Evolutionary conservation across 2,329 filamentous ascomycete genomes (phyloP).

Genomic region (Corinectria fuckeliana): DNA sequence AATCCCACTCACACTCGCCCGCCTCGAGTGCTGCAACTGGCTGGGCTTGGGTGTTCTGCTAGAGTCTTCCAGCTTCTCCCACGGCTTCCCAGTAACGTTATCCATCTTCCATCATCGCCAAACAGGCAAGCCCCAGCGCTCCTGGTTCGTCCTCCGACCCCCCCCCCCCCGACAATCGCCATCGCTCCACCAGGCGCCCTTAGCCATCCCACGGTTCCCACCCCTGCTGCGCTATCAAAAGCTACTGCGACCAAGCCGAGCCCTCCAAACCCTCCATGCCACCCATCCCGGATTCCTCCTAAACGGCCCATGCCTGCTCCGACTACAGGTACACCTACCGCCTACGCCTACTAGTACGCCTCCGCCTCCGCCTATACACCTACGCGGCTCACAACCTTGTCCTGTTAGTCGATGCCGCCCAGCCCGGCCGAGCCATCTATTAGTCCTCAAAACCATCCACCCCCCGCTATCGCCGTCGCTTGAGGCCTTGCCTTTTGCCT

Average conservation of each 20-base stretch:
- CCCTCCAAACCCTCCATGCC: constrained; percentile 22
- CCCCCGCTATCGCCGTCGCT: constrained; percentile 29
- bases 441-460: constrained; percentile 38
- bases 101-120: constrained; percentile 14
- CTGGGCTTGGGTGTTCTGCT: constrained; percentile 18
- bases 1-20: constrained; percentile 14
- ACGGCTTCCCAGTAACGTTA: too few relatives aligned
- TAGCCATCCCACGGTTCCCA: constrained; percentile 12
- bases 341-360: constrained; percentile 33
- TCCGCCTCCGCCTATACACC: constrained; percentile 5
- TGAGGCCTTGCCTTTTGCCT: constrained; percentile 16
- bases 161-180: constrained; percentile 12
- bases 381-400: constrained; percentile 41
- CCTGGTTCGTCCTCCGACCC: constrained; percentile 14
- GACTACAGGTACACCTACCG: constrained; percentile 9
- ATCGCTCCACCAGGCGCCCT: constrained; percentile 19
- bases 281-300: constrained; percentile 31
- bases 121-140: constrained; percentile 10
- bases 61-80: constrained; percentile 8
- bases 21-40: constrained; percentile 12
- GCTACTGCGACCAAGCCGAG: constrained; percentile 16
- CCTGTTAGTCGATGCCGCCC: constrained; percentile 38
- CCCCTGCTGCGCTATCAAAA: constrained; percentile 22
- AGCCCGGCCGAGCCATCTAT: constrained; percentile 33
- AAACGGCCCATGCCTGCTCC: constrained; percentile 37